phyloP scores from a whole-genome alignment of 352 stramenopile species.

The Globisporangium alternatum region DNA sequence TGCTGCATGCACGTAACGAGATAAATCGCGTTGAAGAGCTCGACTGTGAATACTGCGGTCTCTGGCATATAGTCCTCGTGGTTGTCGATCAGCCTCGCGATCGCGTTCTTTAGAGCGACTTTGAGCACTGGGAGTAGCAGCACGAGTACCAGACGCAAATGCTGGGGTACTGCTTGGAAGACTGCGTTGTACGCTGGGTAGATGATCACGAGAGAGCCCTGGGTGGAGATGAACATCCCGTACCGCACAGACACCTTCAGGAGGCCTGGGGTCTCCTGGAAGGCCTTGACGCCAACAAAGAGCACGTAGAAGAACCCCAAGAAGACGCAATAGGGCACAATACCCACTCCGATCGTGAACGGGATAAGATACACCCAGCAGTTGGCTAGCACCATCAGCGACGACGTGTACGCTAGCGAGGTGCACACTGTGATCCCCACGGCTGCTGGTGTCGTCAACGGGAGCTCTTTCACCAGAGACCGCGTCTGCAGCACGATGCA shows the following conservation, averaged over 20 bases:
- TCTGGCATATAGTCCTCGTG: slow-evolving; percentile 34
- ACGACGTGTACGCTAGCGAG: slow-evolving; percentile 7
- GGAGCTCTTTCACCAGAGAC: slow-evolving; percentile 9
- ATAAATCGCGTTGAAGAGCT: slow-evolving; percentile 45
- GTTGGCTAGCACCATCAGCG: slow-evolving; percentile 9
- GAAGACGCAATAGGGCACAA: slow-evolving; percentile 5
- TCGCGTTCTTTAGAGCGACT: slow-evolving; percentile 24
- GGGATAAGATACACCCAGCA: slow-evolving; percentile 26
- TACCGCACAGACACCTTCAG: neutral
- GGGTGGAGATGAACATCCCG: slow-evolving; percentile 6
- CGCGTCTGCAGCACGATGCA: slow-evolving; percentile 14
- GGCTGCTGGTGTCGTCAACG: neutral
- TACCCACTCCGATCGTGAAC: slow-evolving; percentile 21
- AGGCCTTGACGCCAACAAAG: slow-evolving; percentile 18
- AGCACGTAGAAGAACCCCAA: slow-evolving; percentile 11
- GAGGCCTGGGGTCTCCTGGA: slow-evolving; percentile 17
- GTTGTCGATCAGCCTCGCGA: slow-evolving; percentile 17
- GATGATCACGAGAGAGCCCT: slow-evolving; percentile 14
- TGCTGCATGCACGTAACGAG: slow-evolving; percentile 35
- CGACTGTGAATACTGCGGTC: slow-evolving; percentile 33
- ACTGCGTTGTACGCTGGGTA: slow-evolving; percentile 21
- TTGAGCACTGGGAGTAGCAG: slow-evolving; percentile 20
- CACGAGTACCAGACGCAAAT: slow-evolving; percentile 5
- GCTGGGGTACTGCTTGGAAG: neutral
- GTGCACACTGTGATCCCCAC: neutral